phyloP scores from a whole-genome alignment of 2,329 filamentous ascomycete species.

The Cladosporium sp. region DNA sequence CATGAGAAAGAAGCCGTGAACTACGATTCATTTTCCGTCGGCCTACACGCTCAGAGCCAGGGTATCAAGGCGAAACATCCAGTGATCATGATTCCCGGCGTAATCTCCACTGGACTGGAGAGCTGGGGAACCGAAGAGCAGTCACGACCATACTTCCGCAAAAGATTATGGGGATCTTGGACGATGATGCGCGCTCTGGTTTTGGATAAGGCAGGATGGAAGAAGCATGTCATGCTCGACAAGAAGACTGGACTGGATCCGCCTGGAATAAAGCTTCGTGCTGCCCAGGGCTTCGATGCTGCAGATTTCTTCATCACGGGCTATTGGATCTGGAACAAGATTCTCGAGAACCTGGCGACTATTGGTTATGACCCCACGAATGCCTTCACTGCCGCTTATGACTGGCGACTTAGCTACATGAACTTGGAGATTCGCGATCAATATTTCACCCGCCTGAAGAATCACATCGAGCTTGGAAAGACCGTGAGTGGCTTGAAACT shows the following conservation, averaged over 20 bases:
- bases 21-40: constrained; percentile 92
- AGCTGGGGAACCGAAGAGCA: constrained; percentile 88
- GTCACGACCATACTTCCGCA: constrained; percentile 87
- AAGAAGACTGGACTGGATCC: constrained; percentile 87
- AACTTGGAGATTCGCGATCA: constrained; percentile 89
- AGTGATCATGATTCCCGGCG: constrained; percentile 94
- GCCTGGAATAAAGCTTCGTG: constrained; percentile 80
- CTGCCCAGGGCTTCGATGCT: constrained; percentile 94
- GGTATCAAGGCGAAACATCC: constrained; percentile 80
- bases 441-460: constrained; percentile 88
- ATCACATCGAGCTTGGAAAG: constrained; percentile 80
- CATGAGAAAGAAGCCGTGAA: constrained; percentile 82
- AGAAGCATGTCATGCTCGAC: constrained; percentile 94
- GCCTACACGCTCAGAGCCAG: constrained; percentile 73
- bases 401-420: constrained; percentile 87
- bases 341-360: constrained; percentile 91
- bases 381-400: constrained; percentile 67
- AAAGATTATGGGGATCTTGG: constrained; percentile 95
- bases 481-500: constrained; percentile 72
- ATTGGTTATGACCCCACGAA: constrained; percentile 91
- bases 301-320: constrained; percentile 87
- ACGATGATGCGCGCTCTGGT: constrained; percentile 97
- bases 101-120: constrained; percentile 94
- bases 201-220: constrained; percentile 90
- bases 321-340: constrained; percentile 99